Base-by-base conservation (phyloP, 2,329 filamentous ascomycete genomes). In the Fusarium humuli region DNA sequence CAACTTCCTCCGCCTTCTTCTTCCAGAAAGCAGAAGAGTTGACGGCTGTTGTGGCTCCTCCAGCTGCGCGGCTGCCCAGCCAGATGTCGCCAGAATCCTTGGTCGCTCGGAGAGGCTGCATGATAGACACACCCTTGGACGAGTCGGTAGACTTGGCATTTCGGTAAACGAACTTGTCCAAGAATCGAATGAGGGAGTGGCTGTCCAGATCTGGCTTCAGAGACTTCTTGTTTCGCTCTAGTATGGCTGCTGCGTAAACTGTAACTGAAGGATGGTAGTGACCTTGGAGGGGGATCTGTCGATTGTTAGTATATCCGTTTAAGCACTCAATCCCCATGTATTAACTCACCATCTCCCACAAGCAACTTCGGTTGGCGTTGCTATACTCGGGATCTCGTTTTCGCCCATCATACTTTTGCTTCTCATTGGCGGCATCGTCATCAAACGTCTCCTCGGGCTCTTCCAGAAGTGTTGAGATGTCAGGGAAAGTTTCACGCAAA, bases 91-190 rank as follows among this genome's bases (percentile, higher is more conserved):
- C 87, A 65, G 87, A 81, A 56, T 84, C 83, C 67, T 84, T 84
- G 52, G 81, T 78, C 20, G 82, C 83, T 34, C 83, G 80, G 25
- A 98, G 88, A 41, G 97, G 96, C 80, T 99, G 96, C 96, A 99
- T 99, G 80, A 99, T 97, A 27, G 94, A 98, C 29, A 88, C 86
- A 52, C 97, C 97, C 69, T 93, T 92, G 30, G 88, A 85, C 32
- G 84, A 80, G 54, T 88, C 85, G 18, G 86, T 87, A 6, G 90
- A 84, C 84, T 97, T 97, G 67, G 95, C 90, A 75, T 96, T 97
- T 73, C 93, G 91, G 86, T 98, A 99, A n/a, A 97, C 94, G 80
- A 99, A 99, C 74, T 97, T 94, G 81, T 99, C 96, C 61, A 99
- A 86, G 85, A 99, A 99, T 79, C 97, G 92, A 76, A 96, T 96